Evolutionary conservation across 192 early-diverging fungal genomes (phyloP), one percentile per base, ranked within the genome.

Genomic region (Rhizophagus prolifer): DNA sequence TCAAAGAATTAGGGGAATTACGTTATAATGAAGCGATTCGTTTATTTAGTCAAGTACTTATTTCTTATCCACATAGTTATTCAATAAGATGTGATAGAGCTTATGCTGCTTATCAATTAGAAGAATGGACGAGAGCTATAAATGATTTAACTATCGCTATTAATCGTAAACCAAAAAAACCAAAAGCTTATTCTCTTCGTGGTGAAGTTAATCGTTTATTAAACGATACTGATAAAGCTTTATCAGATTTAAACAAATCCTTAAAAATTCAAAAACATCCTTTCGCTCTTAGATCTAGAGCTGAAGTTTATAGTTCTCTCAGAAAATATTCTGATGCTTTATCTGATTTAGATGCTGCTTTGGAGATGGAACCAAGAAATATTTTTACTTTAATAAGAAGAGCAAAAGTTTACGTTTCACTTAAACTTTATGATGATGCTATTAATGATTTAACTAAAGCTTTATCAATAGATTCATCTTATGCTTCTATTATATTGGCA

Each of bases 71-170:
- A 9, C 23, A 66, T 50, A 75, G 74, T 65, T 63, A 65, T 47
- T 65, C 60, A 0, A n/a, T 54, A 34, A 65, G 46, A 21, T 75
- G 74, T 75, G 74, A 75, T 75, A 26, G 74, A 47, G 74, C 74
- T 16, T 44, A 63, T 30, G 74, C 74, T 30, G 46, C 38, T 50
- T 34, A 34, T 21, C 36, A 46, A n/a, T 19, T 65, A 2, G 63
- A 44, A 44, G 41, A 75, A n/a, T 47, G 25, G n/a, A n/a, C 36
- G 31, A 14, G 41, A 46, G 61, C 74, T 21, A 65, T 21, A 9
- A 25, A 54, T 12, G 74, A 75, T 75, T 50, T 75, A 46, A 65
- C n/a, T 66, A 14, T n/a, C 6, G 74, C 74, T 44, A 61, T 65
- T 30, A 9, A 19, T 26, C 21, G 25, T 12, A 65, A 47, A 41